phyloP scores from a whole-genome alignment of 2,329 filamentous ascomycete species.

The Rutstroemia sp. region DNA sequence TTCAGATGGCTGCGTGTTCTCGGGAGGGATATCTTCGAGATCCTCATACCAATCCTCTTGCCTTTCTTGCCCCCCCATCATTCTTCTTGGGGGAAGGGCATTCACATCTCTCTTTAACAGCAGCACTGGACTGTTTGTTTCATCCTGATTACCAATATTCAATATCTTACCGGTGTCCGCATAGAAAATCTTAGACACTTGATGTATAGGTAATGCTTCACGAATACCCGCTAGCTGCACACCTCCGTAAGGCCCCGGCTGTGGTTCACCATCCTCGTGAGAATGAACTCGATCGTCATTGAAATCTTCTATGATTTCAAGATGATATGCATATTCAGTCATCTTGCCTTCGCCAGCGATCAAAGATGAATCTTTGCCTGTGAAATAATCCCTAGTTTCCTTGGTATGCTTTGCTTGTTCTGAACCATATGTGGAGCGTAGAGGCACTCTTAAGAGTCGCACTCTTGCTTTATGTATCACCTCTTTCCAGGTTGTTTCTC shows the following conservation, averaged over 20 bases:
- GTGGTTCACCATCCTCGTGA: constrained; percentile 50
- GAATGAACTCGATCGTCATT: constrained; percentile 63
- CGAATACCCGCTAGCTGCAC: constrained; percentile 55
- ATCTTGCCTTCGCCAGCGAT: constrained; percentile 21
- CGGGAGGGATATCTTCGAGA: constrained; percentile 6
- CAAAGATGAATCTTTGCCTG: constrained; percentile 12
- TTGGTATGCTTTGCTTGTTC: constrained; percentile 2
- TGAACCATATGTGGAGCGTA: constrained; percentile 12
- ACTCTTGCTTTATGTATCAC: constrained; percentile 89
- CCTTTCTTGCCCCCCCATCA: constrained; percentile 43
- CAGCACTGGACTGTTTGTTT: constrained; percentile 60
- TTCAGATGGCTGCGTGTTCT: constrained; percentile 15
- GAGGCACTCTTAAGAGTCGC: constrained; percentile 45
- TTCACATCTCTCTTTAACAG: constrained; percentile 61
- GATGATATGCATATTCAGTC: constrained; percentile 60
- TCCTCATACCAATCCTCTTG: constrained; percentile 17
- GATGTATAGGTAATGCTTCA: constrained; percentile 60
- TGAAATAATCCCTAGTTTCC: constrained; percentile 6
- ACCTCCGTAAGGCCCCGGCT: constrained; percentile 49
- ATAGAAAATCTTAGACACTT: constrained; percentile 72
- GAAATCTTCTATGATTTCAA: constrained; percentile 62
- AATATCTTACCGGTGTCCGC: constrained; percentile 69
- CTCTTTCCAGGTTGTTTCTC: constrained; percentile 76
- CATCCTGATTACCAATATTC: constrained; percentile 59
- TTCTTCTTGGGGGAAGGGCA: constrained; percentile 57